Percentiles rank a stretch among this genome's conserved stretches.
These are phyloP conservation scores for Chloropicon primus DNA, from an alignment of 139 green algal species.

Conservation along the genomic window DNA sequence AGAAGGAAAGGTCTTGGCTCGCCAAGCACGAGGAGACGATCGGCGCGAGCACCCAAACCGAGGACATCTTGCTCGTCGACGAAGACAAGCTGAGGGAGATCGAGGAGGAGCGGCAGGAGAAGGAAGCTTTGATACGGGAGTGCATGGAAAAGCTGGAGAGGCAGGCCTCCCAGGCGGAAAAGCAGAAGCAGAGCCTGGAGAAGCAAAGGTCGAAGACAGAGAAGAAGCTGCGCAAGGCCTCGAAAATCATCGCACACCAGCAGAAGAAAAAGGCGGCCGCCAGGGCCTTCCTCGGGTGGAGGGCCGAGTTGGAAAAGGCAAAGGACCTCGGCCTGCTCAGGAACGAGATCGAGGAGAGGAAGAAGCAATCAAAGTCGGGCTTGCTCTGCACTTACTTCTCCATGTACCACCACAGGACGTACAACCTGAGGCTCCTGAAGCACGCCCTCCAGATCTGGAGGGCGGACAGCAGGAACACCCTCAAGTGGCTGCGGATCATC, in stretches of 20 bases:
- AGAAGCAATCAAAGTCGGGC: neutral
- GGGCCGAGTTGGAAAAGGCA: neutral
- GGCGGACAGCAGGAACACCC: neutral
- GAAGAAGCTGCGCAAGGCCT: neutral
- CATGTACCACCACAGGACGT: neutral
- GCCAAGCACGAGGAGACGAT: neutral
- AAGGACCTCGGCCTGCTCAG: neutral
- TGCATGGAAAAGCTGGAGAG: neutral
- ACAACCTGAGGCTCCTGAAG: neutral
- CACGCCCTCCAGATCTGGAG: neutral
- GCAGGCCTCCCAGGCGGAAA: neutral
- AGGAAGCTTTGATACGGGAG: neutral
- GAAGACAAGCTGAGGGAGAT: neutral
- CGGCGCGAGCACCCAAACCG: neutral
- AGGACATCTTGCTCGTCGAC: neutral
- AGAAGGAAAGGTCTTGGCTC: neutral
- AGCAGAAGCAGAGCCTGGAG: neutral
- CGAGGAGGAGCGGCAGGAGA: neutral
- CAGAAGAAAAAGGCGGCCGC: neutral
- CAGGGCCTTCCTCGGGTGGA: neutral
- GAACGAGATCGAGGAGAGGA: neutral
- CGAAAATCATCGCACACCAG: neutral
- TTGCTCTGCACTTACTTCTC: neutral
- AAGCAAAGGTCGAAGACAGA: neutral
- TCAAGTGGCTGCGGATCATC: neutral